Conservation (phyloP, 2,329 filamentous ascomycete species). For the Aspergillus sp. region DNA sequence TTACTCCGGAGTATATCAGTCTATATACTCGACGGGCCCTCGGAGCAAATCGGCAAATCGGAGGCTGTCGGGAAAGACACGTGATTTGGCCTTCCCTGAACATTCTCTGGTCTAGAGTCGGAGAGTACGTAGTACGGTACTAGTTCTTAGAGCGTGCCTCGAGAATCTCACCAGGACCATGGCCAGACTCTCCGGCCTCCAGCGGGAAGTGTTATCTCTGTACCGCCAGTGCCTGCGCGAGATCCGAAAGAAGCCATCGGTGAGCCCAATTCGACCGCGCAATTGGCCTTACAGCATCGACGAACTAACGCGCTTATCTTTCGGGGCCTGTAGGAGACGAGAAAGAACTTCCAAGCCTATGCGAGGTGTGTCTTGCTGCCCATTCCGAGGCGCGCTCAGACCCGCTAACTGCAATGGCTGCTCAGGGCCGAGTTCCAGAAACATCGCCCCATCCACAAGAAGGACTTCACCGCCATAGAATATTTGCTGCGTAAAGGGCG, state of each 20-base stretch:
- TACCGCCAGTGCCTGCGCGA: constrained; percentile 81
- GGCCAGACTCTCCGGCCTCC: constrained; percentile 66
- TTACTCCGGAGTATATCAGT: no score
- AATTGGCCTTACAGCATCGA: no score
- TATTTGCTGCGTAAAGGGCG: constrained; percentile 73
- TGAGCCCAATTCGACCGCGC: constrained; percentile 40
- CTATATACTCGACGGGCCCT: no score
- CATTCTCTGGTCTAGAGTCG: no score
- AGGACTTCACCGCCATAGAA: constrained; percentile 78
- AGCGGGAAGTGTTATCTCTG: constrained; percentile 74
- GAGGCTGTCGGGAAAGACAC: no score
- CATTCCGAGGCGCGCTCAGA: no score
- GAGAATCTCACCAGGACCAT: no score
- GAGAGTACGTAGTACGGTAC: no score
- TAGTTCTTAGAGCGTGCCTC: no score
- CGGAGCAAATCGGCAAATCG: no score
- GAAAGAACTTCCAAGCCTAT: constrained; percentile 33
- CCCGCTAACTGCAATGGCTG: no score
- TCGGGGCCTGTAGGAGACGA: constrained; percentile 27
- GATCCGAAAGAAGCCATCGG: constrained; percentile 67
- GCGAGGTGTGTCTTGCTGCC: constrained; percentile 32
- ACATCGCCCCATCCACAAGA: constrained; percentile 60
- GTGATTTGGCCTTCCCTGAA: no score
- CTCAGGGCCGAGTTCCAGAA: constrained; percentile 71
- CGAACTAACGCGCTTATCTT: constrained; percentile 1